Conservation (phyloP, 169 alveolate species). For the Cryptosporidium sp. region DNA sequence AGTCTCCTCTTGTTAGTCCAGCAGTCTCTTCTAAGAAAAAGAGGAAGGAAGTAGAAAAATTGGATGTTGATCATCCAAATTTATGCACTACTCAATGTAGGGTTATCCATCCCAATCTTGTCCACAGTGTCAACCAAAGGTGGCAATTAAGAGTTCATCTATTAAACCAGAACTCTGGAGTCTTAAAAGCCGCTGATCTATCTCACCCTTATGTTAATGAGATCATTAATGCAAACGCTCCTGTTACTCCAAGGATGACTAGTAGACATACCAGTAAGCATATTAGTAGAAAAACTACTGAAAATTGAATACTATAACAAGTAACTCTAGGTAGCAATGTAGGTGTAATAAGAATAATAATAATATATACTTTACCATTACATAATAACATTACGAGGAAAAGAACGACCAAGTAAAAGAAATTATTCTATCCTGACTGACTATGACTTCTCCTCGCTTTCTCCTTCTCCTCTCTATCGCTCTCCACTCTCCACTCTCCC, state of each 20-base stretch:
- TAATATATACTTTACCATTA: too few relatives aligned
- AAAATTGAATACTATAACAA: neutral
- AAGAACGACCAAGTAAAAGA: neutral
- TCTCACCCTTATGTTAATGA: constrained; percentile 74
- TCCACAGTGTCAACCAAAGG: constrained; percentile 67
- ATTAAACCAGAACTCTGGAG: constrained; percentile 42
- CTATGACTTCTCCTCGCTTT: neutral
- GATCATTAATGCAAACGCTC: constrained; percentile 69
- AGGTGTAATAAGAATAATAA: neutral
- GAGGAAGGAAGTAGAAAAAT: constrained; percentile 43
- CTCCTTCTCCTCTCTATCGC: too few relatives aligned
- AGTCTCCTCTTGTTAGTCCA: constrained; percentile 70
- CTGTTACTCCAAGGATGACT: constrained; percentile 43
- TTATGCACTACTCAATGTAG: constrained; percentile 63
- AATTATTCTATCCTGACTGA: neutral
- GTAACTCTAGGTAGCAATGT: neutral
- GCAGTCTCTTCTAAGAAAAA: constrained; percentile 33
- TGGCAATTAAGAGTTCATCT: constrained; percentile 74
- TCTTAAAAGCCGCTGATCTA: constrained; percentile 54
- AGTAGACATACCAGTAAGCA: neutral
- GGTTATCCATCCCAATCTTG: constrained; percentile 69
- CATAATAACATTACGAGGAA: too few relatives aligned
- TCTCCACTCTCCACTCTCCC: neutral
- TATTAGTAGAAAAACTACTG: neutral
- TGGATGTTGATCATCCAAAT: constrained; percentile 54